Conservation (phyloP, 495 filamentous ascomycete genomes). For the Hypoxylon crocopeplum region DNA sequence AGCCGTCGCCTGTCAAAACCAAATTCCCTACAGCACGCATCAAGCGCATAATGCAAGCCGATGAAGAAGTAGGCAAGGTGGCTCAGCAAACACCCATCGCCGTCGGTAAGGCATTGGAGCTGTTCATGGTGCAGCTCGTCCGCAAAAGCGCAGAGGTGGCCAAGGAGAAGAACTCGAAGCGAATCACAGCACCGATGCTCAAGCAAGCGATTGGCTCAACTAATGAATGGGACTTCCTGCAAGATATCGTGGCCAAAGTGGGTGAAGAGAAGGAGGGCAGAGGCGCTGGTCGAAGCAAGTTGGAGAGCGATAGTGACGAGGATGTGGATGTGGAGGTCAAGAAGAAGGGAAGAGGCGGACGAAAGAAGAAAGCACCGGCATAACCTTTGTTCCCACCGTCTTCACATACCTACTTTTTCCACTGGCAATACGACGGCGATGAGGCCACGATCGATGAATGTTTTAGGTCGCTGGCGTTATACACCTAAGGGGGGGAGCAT, state of each 20-base stretch:
- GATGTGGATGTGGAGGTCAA: conserved; percentile 45
- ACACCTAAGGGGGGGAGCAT: conserved; percentile 19
- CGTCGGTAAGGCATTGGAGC: conserved; percentile 92
- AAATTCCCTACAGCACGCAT: conserved; percentile 98
- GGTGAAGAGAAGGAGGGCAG: conserved; percentile 65
- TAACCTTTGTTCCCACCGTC: no score
- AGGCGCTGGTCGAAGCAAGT: conserved; percentile 36
- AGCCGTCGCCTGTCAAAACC: conserved; percentile 79
- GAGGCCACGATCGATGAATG: conserved; percentile 34
- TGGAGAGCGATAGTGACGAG: conserved; percentile 55
- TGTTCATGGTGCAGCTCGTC: conserved; percentile 96
- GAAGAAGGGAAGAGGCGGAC: conserved; percentile 51
- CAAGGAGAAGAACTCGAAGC: conserved; percentile 79
- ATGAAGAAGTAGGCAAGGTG: conserved; percentile 98
- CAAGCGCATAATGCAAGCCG: conserved; percentile 99
- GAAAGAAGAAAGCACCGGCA: conserved; percentile 51
- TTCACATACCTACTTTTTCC: conserved; percentile 14
- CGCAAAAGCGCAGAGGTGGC: conserved; percentile 85
- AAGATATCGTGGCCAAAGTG: conserved; percentile 88
- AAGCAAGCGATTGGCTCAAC: conserved; percentile 87
- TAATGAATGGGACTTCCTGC: conserved; percentile 90
- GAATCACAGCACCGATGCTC: conserved; percentile 86
- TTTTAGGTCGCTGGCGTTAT: conserved; percentile 33
- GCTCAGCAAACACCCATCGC: conserved; percentile 95
- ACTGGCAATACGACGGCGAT: conserved; percentile 35